Evolutionary conservation across 2,329 filamentous ascomycete species (phyloP), one percentile per base, ranked within the genome.

Genomic region (Diaporthe destruens): DNA sequence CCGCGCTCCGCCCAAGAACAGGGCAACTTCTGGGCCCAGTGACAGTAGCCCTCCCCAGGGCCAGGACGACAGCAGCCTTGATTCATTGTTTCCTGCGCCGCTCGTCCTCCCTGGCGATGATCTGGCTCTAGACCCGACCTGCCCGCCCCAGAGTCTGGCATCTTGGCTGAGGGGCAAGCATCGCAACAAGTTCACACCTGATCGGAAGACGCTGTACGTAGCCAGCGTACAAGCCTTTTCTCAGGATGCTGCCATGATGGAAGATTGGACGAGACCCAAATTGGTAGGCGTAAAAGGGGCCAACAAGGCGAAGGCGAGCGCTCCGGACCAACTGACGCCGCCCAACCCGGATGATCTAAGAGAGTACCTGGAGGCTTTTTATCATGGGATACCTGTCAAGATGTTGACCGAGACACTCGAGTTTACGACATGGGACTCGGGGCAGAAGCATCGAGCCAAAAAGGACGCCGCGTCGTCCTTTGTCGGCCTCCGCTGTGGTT

Each of bases 71-170:
- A 72, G 66, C 56, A 73, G 73, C 11, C 75, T 81, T 25, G 69
- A 72, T 0, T 76, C 72, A 42, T 80, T 82, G 0, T 93, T 91
- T 74, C 90, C 90, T 0, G 88, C 82, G 0, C 89, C 90, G 0
- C 77, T 93, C 7, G 81, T 91, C 0, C 80, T 93, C 0, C 90
- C 91, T 0, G 84, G 82, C 2, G 90, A 92, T 76, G 88, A 89
- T 25, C 82, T 93, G 1, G 85, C 86, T 0, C 79, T 84, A 44
- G 86, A 92, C 51, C 86, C 87, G 0, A 81, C 85, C 6, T 84
- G 83, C 51, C 82, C 84, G 1, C 80, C 86, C 0, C 90, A 93
- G 74, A 87, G 83, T 51, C 81, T 89, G 54, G 81, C 83, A 36
- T 82, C 84, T 0, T 92, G 89, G 88, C 74, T 84, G 2, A 76